These are phyloP conservation scores for Setaria italica DNA, from an alignment of 202 grass and related monocot genomes.

Conservation along the genomic window DNA sequence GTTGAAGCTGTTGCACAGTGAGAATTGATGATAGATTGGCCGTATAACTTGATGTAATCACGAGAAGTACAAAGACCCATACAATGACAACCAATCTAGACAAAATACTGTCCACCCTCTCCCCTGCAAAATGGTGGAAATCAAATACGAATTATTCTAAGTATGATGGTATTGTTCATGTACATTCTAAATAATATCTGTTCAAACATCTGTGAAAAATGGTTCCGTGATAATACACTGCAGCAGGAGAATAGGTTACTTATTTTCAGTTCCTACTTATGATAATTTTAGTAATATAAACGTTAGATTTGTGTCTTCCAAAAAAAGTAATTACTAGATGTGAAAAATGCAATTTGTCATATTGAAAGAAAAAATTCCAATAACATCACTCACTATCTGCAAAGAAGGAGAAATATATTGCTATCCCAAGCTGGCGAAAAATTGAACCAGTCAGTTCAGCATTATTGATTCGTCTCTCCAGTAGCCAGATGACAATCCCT, in stretches of 20 bases:
- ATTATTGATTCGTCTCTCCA: conserved; percentile 44
- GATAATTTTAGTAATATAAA: neutral
- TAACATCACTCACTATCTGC: conserved; percentile 43
- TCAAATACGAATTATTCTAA: neutral
- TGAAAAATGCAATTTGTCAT: neutral
- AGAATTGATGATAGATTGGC: conserved; percentile 65
- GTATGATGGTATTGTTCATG: neutral
- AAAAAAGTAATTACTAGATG: conserved; percentile 1
- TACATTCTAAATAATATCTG: neutral
- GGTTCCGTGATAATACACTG: neutral
- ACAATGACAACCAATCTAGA: conserved; percentile 55
- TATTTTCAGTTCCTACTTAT: neutral
- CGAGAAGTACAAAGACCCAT: conserved; percentile 53
- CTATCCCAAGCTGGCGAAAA: conserved; percentile 41
- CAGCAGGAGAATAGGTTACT: neutral
- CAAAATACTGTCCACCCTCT: conserved; percentile 36
- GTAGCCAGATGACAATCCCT: conserved; percentile 52
- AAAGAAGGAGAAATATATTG: conserved; percentile 55
- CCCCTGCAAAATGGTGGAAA: conserved; percentile 37
- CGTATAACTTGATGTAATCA: conserved; percentile 60
- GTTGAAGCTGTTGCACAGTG: conserved; percentile 52
- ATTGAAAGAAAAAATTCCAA: conserved; percentile 9
- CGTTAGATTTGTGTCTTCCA: neutral
- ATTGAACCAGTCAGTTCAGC: conserved; percentile 46
- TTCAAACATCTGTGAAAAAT: neutral